phyloP scores from a whole-genome alignment of 495 filamentous ascomycete genomes.

The Penicillium egyptiacum region DNA sequence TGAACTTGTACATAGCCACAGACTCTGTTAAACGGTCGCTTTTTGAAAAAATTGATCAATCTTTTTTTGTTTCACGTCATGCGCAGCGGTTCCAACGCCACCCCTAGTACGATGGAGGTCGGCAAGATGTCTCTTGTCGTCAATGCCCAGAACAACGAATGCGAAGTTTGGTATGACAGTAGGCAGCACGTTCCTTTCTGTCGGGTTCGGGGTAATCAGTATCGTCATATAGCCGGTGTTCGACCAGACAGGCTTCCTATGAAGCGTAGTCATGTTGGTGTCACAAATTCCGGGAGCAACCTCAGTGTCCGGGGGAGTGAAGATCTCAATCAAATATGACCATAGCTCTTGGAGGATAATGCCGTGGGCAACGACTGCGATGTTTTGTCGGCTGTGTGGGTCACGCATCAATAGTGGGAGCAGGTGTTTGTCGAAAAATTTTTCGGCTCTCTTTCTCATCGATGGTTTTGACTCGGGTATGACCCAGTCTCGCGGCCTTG shows the following conservation, averaged over 20 bases:
- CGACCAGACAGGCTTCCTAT: slow-evolving; percentile 45
- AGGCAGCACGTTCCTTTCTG: not conserved
- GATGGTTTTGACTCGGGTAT: slow-evolving; percentile 50
- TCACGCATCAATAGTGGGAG: slow-evolving; percentile 52
- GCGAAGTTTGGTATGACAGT: slow-evolving; percentile 22
- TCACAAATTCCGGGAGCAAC: slow-evolving; percentile 9
- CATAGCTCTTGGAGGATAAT: slow-evolving; percentile 71
- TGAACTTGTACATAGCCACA: not conserved
- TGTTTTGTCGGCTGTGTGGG: slow-evolving; percentile 21
- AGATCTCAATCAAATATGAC: slow-evolving; percentile 56
- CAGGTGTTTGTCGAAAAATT: slow-evolving; percentile 63
- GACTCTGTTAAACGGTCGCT: slow-evolving; percentile 16
- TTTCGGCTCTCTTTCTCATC: slow-evolving; percentile 60
- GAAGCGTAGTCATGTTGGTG: not conserved
- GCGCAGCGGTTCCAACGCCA: slow-evolving; percentile 71
- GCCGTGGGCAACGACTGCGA: slow-evolving; percentile 78
- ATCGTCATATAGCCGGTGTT: slow-evolving; percentile 65
- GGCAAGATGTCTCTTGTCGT: slow-evolving; percentile 66
- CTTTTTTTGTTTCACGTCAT: slow-evolving; percentile 69
- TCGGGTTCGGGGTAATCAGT: slow-evolving; percentile 28
- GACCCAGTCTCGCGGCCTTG: not conserved
- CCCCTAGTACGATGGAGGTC: slow-evolving; percentile 68
- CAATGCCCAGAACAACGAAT: slow-evolving; percentile 23
- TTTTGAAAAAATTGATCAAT: slow-evolving; percentile 69
- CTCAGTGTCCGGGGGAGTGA: slow-evolving; percentile 38